Evolutionary conservation across 768 basidiomycete species (phyloP).

Genomic region (Podaxis mareebaensis): DNA sequence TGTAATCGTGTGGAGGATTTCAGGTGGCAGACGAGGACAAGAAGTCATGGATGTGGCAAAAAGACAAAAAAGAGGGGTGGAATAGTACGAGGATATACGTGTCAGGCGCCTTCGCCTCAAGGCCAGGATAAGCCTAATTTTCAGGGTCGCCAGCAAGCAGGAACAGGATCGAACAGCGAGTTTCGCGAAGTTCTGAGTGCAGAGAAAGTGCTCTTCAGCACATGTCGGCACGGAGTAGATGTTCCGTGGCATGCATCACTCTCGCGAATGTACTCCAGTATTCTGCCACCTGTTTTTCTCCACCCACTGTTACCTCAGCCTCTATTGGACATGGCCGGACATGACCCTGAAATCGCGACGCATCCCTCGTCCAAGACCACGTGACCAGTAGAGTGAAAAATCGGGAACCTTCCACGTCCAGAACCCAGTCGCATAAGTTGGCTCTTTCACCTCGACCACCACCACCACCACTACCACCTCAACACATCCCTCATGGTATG

Average conservation of each 20-base stretch:
- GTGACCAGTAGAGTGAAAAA: conserved; percentile 14
- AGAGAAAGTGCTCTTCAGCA: not conserved
- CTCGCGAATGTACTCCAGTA: not conserved
- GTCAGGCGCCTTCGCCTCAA: not conserved
- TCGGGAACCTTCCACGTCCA: conserved; percentile 3
- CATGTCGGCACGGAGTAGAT: not conserved
- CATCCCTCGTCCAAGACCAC: conserved; percentile 5
- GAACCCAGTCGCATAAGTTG: not conserved
- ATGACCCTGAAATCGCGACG: conserved; percentile 3
- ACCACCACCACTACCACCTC: not conserved
- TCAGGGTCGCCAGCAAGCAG: not conserved
- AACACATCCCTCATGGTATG: not conserved
- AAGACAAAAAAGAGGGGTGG: not conserved
- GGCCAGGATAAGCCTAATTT: not conserved
- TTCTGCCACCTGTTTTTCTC: not conserved
- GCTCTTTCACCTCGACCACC: conserved; percentile 5
- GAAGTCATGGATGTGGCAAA: not conserved
- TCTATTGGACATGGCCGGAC: not conserved
- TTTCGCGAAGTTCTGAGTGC: not conserved
- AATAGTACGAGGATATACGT: not conserved
- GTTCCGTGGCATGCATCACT: not conserved
- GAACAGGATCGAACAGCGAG: not conserved
- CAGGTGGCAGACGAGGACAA: conserved; percentile 6
- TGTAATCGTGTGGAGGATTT: conserved; percentile 11
- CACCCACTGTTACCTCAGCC: not conserved